Conservation (phyloP, 306 rosid genomes). For the Cucurbita pepo region DNA sequence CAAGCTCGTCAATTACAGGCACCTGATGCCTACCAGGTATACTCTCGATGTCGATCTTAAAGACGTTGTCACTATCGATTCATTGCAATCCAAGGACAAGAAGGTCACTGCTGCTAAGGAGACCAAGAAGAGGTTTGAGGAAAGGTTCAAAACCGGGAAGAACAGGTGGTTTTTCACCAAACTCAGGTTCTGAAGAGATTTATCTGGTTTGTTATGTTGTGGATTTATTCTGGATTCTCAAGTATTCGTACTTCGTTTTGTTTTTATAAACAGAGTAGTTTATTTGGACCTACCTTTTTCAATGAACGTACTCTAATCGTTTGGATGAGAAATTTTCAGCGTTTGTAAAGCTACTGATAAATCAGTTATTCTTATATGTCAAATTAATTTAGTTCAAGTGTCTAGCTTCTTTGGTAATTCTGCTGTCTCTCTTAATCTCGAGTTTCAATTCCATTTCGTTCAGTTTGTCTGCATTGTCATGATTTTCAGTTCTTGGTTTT, state of each 20-base stretch:
- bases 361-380: too few relatives aligned
- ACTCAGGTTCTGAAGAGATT: conserved; percentile 16
- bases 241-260: too few relatives aligned
- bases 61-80: conserved; percentile 7
- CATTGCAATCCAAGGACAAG: conserved; percentile 9
- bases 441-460: too few relatives aligned
- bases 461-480: too few relatives aligned
- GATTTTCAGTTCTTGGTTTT: too few relatives aligned
- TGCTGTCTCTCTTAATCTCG: too few relatives aligned
- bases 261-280: too few relatives aligned
- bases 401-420: too few relatives aligned
- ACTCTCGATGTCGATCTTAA: conserved; percentile 22
- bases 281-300: too few relatives aligned
- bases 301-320: neutral
- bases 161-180: conserved; percentile 20
- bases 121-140: conserved; percentile 18
- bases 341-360: neutral
- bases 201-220: neutral
- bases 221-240: neutral
- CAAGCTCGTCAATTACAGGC: conserved; percentile 13
- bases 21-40: conserved; percentile 21
- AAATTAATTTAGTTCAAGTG: too few relatives aligned
- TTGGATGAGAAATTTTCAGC: neutral
- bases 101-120: conserved; percentile 12
- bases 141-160: conserved; percentile 16